Evolutionary conservation across 192 early-diverging fungal genomes (phyloP).

Genomic region (Podila clonocystis): DNA sequence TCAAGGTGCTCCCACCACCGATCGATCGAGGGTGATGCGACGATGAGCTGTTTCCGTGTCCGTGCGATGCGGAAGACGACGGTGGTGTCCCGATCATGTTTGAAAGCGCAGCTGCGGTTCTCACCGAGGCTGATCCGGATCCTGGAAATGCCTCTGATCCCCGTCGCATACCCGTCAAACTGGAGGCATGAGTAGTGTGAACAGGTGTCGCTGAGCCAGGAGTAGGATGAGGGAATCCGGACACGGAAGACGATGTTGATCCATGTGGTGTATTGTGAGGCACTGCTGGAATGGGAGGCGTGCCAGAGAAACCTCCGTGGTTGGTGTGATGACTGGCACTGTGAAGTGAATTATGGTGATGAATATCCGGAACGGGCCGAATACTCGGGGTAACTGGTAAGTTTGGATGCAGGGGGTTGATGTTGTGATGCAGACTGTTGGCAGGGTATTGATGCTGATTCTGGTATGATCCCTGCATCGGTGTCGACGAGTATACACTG

Average conservation of each 20-base stretch:
- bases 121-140: conserved; percentile 2
- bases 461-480: conserved; percentile 19
- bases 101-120: conserved; percentile 17
- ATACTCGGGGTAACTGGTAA: conserved; percentile 42
- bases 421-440: background rate
- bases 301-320: conserved; percentile 15
- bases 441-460: conserved; percentile 5
- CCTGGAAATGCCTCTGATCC: conserved; percentile 24
- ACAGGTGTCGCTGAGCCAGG: conserved; percentile 14
- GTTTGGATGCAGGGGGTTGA: background rate
- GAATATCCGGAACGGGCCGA: conserved; percentile 35
- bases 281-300: conserved; percentile 21
- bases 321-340: conserved; percentile 6
- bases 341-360: conserved; percentile 9
- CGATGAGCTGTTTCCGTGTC: background rate
- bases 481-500: conserved; percentile 33
- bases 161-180: conserved; percentile 17
- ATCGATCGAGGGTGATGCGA: conserved; percentile 10
- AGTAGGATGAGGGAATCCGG: conserved; percentile 10
- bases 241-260: conserved; percentile 22
- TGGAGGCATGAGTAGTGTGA: conserved; percentile 21
- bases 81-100: conserved; percentile 29
- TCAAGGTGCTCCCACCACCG: conserved; percentile 16
- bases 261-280: conserved; percentile 40
- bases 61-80: background rate